Evolutionary conservation across 164 flowering plant genomes (phyloP), one percentile per base, ranked within the genome.

Genomic region (Macadamia tetraphylla): DNA sequence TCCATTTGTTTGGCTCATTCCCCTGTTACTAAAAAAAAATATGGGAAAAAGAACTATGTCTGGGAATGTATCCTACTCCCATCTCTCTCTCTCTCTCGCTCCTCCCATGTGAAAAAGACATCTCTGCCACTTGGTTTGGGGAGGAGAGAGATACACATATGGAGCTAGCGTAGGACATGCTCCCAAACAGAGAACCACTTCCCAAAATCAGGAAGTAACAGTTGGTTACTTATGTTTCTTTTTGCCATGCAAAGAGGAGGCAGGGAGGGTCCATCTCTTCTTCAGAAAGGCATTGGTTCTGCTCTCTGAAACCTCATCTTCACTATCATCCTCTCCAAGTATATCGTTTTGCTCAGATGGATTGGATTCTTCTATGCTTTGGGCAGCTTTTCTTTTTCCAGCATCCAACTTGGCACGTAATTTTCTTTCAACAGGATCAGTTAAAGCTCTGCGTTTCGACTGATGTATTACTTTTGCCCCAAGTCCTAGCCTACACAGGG

Each of bases 351-450:
- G 67, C 35, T 74, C 71, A 30, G 80, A 51, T 29, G 64, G 63
- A 0, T 17, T 64, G 17, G 79, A 73, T 48, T 80, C 84, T 61
- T 78, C 84, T 29, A 59, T 32, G 31, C 11, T 49, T 65, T 74
- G 76, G n/a, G 79, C 71, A 60, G 74, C 81, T 74, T 76, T 76
- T 69, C 79, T 84, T 70, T 84, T 87, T 43, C 66, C 71, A 57
- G 74, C 77, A 58, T 76, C 68, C 71, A 88, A 71, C 67, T 82
- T 84, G 43, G 81, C 79, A 60, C 65, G 72, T 52, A 89, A 71
- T 70, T 78, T 88, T 70, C 80, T 85, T 71, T 81, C 88, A 23
- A 84, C 73, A 2, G 89, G 89, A 62, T 84, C 80, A 62, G 78
- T 67, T 31, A 80, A 81, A 60, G 68, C 68, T 67, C 67, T 67